These are phyloP conservation scores for Trifolium fragiferum DNA, from an alignment of 306 rosid species.

Conservation along the genomic window DNA sequence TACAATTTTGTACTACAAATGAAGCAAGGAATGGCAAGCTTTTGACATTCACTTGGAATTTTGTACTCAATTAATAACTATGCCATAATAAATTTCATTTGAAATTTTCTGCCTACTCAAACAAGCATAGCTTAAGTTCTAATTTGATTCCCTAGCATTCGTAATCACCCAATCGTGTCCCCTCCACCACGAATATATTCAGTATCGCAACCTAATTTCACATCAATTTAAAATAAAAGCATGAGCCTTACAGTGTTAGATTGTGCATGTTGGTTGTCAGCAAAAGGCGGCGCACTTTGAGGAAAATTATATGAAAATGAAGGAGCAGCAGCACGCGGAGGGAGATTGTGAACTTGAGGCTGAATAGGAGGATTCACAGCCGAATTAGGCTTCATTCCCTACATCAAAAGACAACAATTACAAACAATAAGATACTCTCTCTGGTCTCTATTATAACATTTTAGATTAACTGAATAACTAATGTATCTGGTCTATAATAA, in stretches of 20 bases:
- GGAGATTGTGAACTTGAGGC: slow-evolving; percentile 50
- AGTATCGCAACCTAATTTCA: background rate
- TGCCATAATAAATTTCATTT: slow-evolving; percentile 4
- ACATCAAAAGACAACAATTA: slow-evolving; percentile 26
- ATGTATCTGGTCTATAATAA: no score
- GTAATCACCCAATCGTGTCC: slow-evolving; percentile 7
- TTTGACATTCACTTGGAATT: background rate
- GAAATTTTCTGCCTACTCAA: slow-evolving; percentile 5
- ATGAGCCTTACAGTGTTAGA: slow-evolving; percentile 47
- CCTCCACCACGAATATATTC: background rate
- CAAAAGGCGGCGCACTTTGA: slow-evolving; percentile 38
- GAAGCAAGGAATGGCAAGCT: background rate
- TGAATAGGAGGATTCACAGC: slow-evolving; percentile 39
- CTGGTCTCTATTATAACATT: no score
- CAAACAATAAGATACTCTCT: background rate
- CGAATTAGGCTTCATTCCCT: slow-evolving; percentile 50
- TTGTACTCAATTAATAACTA: slow-evolving; percentile 17
- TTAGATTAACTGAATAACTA: no score
- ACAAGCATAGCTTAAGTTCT: slow-evolving; percentile 9
- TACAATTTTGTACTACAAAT: background rate
- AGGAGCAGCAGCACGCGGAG: slow-evolving; percentile 46
- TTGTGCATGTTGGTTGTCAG: slow-evolving; percentile 50
- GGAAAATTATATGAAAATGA: slow-evolving; percentile 59
- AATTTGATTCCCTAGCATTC: slow-evolving; percentile 15
- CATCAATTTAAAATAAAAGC: slow-evolving; percentile 7